These are phyloP conservation scores for Gilbertella persicaria DNA, from an alignment of 371 early-diverging fungal species.

Conservation along the genomic window DNA sequence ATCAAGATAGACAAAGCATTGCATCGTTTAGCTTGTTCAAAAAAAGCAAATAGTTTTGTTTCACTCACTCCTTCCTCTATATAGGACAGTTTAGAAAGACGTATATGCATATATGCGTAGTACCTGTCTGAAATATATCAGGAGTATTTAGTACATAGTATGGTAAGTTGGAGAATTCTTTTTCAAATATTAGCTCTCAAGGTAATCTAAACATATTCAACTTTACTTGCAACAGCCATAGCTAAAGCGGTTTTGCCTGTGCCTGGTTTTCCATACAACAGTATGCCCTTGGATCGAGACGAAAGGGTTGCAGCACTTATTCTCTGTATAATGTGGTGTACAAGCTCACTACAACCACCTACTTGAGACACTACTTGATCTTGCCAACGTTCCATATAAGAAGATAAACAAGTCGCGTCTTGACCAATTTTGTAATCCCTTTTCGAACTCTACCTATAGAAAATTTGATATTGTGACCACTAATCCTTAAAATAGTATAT, in stretches of 20 bases:
- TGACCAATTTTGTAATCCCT: too few species aligned
- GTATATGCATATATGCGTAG: background rate
- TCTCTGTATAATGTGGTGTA: slow-evolving; percentile 29
- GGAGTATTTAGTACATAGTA: slow-evolving; percentile 66
- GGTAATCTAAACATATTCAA: background rate
- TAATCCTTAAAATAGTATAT: too few species aligned
- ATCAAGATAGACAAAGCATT: slow-evolving; percentile 47
- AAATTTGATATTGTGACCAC: too few species aligned
- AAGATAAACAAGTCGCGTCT: too few species aligned
- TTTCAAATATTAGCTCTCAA: background rate
- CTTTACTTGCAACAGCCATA: slow-evolving; percentile 50
- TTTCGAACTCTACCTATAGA: too few species aligned
- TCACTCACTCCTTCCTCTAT: slow-evolving; percentile 67
- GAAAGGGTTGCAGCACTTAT: slow-evolving; percentile 21
- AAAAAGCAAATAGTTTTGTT: slow-evolving; percentile 38
- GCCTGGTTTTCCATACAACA: slow-evolving; percentile 65
- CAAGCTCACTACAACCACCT: slow-evolving; percentile 45
- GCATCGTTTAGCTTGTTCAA: slow-evolving; percentile 27
- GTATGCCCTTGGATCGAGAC: slow-evolving; percentile 48
- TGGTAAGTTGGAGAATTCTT: slow-evolving; percentile 52
- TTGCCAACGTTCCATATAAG: slow-evolving; percentile 33
- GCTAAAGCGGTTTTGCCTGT: slow-evolving; percentile 69
- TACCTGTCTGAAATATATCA: slow-evolving; percentile 72
- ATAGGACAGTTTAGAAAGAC: background rate
- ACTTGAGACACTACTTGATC: slow-evolving; percentile 29